A percentile compares a stretch with the other conserved stretches of the same genome.
Evolutionary conservation across 192 early-diverging fungal species (phyloP).

Genomic region (Haplosporangium gracile): DNA sequence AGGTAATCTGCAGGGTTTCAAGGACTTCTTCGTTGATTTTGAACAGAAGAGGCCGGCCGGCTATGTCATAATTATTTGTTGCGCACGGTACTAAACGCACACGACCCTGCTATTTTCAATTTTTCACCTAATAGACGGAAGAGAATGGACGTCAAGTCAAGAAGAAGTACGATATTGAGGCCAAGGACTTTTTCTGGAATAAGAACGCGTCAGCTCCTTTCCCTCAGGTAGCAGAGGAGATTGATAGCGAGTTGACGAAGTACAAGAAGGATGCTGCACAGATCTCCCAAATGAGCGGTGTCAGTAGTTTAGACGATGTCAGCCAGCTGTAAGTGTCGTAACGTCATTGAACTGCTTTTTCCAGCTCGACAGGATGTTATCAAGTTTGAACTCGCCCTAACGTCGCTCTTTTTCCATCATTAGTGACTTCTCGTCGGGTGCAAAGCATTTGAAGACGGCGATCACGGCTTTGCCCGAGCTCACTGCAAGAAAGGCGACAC

Average conservation of each 20-base stretch:
- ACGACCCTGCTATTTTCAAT: neutral
- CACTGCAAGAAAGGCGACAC: conserved; percentile 90
- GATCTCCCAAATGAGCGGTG: conserved; percentile 89
- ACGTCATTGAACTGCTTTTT: neutral
- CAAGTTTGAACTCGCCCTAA: neutral
- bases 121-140: conserved; percentile 53
- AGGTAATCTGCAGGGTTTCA: conserved; percentile 55
- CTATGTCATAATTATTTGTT: neutral
- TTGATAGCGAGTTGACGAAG: conserved; percentile 91
- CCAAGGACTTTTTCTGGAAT: conserved; percentile 94
- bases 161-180: conserved; percentile 90
- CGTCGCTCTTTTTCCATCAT: neutral
- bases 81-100: neutral
- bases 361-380: too few species aligned
- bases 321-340: conserved; percentile 67
- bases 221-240: conserved; percentile 96
- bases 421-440: conserved; percentile 85
- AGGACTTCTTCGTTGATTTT: neutral
- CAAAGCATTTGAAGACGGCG: conserved; percentile 90
- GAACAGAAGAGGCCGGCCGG: neutral
- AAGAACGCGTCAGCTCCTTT: conserved; percentile 94
- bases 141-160: conserved; percentile 74
- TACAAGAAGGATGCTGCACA: conserved; percentile 97
- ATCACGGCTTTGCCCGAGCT: conserved; percentile 95
- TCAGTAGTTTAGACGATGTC: conserved; percentile 84